Conservation (phyloP, 176 grass and related monocot genomes). For the Dactylis glomerata region DNA sequence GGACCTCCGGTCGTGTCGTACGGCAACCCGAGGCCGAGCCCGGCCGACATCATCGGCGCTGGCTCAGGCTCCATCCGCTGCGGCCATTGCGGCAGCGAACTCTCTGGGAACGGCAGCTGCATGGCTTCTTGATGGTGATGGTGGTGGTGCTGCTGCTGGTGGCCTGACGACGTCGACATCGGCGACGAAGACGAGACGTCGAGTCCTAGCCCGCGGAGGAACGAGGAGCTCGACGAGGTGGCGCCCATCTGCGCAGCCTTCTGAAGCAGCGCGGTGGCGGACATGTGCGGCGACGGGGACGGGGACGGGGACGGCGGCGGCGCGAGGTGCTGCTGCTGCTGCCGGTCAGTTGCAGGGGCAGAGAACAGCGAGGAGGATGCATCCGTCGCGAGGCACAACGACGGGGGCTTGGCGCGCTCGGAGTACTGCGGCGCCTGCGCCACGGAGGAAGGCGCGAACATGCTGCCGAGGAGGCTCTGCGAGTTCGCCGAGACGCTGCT, state of each 20-base stretch:
- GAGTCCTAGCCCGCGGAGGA: constrained; percentile 71
- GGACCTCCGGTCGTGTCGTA: constrained; percentile 48
- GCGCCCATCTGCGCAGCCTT: constrained; percentile 95
- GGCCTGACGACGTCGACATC: constrained; percentile 16
- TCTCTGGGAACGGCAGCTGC: constrained; percentile 23
- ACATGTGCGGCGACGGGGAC: constrained; percentile 75
- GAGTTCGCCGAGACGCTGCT: constrained; percentile 34
- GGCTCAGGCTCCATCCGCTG: constrained; percentile 46
- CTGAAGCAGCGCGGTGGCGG: constrained; percentile 84
- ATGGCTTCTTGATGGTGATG: constrained; percentile 41
- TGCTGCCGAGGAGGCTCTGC: constrained; percentile 57
- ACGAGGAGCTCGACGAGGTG: constrained; percentile 60
- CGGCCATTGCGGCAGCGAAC: constrained; percentile 50
- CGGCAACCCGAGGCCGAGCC: constrained; percentile 68
- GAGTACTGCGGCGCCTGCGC: constrained; percentile 30
- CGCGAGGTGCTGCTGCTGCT: constrained; percentile 44
- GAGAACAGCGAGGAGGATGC: constrained; percentile 46
- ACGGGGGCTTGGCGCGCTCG: constrained; percentile 44
- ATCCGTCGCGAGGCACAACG: constrained; percentile 66
- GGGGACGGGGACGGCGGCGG: constrained; percentile 34
- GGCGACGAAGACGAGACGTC: constrained; percentile 48
- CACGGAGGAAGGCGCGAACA: constrained; percentile 63
- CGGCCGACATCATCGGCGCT: constrained; percentile 53
- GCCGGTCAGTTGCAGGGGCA: constrained; percentile 34
- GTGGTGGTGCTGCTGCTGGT: constrained; percentile 19